phyloP scores from a whole-genome alignment of 305 asterid genomes.

The Striga hermonthica region DNA sequence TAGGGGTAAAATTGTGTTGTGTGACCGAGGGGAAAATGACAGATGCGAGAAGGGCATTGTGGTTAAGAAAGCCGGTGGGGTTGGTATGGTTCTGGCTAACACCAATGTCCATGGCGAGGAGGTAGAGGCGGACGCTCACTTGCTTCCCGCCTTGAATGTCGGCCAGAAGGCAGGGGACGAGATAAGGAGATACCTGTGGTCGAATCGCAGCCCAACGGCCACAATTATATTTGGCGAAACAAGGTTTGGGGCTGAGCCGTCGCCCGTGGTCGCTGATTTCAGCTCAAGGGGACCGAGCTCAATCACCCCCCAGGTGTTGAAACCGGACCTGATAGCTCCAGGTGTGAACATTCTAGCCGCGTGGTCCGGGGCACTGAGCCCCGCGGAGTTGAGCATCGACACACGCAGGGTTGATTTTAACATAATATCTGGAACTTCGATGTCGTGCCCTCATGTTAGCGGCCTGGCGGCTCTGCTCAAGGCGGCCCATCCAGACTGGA shows the following conservation, averaged over 20 bases:
- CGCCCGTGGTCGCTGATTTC: too few relatives aligned
- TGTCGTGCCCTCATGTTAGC: conserved; percentile 77
- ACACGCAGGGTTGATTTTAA: conserved; percentile 49
- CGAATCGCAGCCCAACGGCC: conserved; percentile 53
- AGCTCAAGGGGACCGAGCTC: too few relatives aligned
- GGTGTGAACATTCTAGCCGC: conserved; percentile 72
- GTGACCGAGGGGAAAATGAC: conserved; percentile 54
- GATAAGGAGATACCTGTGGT: conserved; percentile 46
- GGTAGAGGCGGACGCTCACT: conserved; percentile 68
- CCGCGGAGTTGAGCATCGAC: conserved; percentile 53
- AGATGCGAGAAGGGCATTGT: conserved; percentile 56
- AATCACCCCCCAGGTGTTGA: too few relatives aligned
- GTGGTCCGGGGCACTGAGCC: conserved; percentile 68
- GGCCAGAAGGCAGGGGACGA: conserved; percentile 46
- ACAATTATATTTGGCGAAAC: too few relatives aligned
- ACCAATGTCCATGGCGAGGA: conserved; percentile 59
- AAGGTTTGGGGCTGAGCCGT: too few relatives aligned
- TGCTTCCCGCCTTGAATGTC: conserved; percentile 58
- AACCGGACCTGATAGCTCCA: conserved; percentile 73
- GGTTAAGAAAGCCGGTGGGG: conserved; percentile 62
- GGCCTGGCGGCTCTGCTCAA: conserved; percentile 61
- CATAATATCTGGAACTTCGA: conserved; percentile 70
- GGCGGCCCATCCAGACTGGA: conserved; percentile 66
- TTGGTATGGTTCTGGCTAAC: conserved; percentile 61
- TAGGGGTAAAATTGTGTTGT: conserved; percentile 57